A percentile compares a stretch with the other conserved stretches of the same genome.
These are phyloP conservation scores for Moricandia arvensis DNA, from an alignment of 345 rosid species.

Conservation along the genomic window DNA sequence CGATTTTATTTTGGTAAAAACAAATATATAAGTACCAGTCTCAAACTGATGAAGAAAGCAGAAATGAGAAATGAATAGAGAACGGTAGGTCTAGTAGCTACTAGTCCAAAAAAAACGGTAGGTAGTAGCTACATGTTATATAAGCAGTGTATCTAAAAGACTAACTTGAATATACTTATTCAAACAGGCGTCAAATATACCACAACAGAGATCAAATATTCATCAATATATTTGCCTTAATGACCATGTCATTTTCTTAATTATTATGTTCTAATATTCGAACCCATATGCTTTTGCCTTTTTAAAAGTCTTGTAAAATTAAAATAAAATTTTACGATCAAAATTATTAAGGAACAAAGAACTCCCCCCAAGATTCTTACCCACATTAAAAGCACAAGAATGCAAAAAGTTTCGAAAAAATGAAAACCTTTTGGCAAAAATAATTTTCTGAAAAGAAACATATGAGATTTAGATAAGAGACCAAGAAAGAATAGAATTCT, in stretches of 20 bases:
- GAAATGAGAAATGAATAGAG: not conserved
- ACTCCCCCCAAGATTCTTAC: not conserved
- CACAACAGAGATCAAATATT: not conserved
- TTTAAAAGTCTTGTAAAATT: not conserved
- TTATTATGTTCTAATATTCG: not conserved
- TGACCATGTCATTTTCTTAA: not conserved
- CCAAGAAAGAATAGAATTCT: no score
- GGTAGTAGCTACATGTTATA: no score
- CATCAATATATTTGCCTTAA: not conserved
- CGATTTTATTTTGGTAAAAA: not conserved
- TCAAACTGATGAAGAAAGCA: constrained; percentile 15
- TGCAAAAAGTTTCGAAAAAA: not conserved
- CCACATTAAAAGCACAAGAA: not conserved
- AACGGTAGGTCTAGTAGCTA: not conserved
- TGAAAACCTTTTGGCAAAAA: not conserved
- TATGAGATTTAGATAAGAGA: no score
- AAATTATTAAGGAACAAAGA: not conserved
- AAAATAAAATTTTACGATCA: not conserved
- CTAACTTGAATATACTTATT: constrained; percentile 21
- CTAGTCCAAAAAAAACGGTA: no score
- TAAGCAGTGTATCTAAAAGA: constrained; percentile 3
- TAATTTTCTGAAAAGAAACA: not conserved
- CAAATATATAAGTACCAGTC: no score
- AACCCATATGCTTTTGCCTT: not conserved
- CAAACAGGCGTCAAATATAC: constrained; percentile 22